Evolutionary conservation across 1,284 basidiomycete genomes (phyloP), one percentile per base, ranked within the genome.

Genomic region (Cystobasidium pallidum): DNA sequence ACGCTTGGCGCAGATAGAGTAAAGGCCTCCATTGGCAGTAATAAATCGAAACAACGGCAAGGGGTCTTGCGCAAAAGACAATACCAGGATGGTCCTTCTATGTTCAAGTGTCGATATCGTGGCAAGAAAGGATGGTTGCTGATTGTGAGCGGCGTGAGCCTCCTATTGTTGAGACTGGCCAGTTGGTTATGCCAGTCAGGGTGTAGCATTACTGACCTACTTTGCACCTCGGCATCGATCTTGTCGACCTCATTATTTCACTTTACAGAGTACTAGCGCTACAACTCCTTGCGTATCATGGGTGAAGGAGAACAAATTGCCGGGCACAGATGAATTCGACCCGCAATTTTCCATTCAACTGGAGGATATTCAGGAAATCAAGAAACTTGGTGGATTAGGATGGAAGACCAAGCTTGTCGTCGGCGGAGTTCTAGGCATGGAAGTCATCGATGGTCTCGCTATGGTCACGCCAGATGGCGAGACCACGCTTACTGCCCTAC

Each of bases 321-420:
- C 68, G 26, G 62, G 75, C n/a, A 59, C 55, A 32, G 32, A 59
- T 26, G 67, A 66, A 57, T 70, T 66, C 26, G 70, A 70, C 32
- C 58, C 78, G 0, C 72, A 70, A 19, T 80, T 80, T 47, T 68
- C 75, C 7, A 74, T 80, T 30, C 75, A 76, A 4, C 74, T 80
- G 39, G 76, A 79, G n/a, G 79, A 80, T 30, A 80, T 81, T 49
- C 71, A 70, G 30, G 78, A 78, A 59, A 67, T 80, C 7, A 74
- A 75, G 72, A 81, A 81, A 72, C 68, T 80, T 6, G 80, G 80
- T 17, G 80, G 80, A 1, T 65, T 81, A 26, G 80, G 80, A 4
- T 80, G 78, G 77, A 80, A 80, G 75, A 76, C 75, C 4, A 81
- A 80, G 70, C 71, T 81, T 21, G 70, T 80, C 6, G 70, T 76